Percentiles rank a stretch among this genome's conserved stretches.
Evolutionary conservation across 2,329 filamentous ascomycete genomes (phyloP).

Genomic region (Penicillium sp.): DNA sequence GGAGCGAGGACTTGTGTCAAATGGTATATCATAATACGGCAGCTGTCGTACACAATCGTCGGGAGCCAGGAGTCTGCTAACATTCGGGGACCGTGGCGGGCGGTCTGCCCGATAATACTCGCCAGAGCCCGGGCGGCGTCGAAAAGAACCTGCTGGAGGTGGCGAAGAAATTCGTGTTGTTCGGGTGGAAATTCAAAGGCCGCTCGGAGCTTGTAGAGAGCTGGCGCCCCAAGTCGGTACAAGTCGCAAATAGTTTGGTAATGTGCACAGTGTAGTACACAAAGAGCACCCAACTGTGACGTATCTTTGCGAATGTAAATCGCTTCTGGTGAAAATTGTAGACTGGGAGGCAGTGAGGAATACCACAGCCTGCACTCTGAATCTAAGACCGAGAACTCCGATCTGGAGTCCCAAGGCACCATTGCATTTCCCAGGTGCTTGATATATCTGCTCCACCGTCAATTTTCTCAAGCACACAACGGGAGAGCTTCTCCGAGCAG

Average conservation of each 20-base stretch:
- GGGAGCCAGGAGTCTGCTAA: conserved; percentile 50
- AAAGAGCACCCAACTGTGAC: conserved; percentile 22
- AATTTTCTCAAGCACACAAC: too few species aligned
- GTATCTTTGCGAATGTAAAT: conserved; percentile 24
- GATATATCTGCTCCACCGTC: conserved; percentile 14
- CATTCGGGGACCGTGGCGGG: conserved; percentile 45
- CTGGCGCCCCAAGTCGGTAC: conserved; percentile 22
- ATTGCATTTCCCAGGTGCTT: conserved; percentile 25
- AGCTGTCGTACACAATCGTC: conserved; percentile 52
- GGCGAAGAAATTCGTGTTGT: conserved; percentile 17
- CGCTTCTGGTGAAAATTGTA: conserved; percentile 21
- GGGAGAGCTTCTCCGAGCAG: not conserved
- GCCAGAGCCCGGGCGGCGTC: conserved; percentile 27
- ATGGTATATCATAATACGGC: conserved; percentile 52
- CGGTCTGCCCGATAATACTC: conserved; percentile 35
- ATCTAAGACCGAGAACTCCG: conserved; percentile 20
- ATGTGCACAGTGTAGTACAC: conserved; percentile 21
- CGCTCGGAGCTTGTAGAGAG: conserved; percentile 23
- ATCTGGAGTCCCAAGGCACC: conserved; percentile 21
- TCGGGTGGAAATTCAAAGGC: conserved; percentile 26
- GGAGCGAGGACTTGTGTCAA: conserved; percentile 45
- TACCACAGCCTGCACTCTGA: conserved; percentile 23
- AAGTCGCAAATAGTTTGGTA: conserved; percentile 25
- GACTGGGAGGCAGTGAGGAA: conserved; percentile 20
- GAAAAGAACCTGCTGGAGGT: conserved; percentile 24